phyloP scores from a whole-genome alignment of 257 asterid genomes.

The Marsdenia floribunda region DNA sequence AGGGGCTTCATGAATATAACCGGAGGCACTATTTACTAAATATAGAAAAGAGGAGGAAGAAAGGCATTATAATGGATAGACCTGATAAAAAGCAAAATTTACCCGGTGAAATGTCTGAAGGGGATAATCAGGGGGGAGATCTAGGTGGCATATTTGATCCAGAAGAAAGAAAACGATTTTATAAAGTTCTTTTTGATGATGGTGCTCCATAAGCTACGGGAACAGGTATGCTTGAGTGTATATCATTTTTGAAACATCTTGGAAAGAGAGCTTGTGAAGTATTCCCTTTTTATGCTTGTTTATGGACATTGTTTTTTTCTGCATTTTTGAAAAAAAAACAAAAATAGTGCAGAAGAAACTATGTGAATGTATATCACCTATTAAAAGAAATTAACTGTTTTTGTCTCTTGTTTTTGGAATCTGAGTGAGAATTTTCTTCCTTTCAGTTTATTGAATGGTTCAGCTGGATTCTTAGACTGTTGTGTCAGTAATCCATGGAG shows the following conservation, averaged over 20 bases:
- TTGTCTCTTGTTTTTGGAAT: not conserved
- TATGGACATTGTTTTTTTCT: not conserved
- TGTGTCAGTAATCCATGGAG: not conserved
- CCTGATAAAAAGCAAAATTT: conserved; percentile 27
- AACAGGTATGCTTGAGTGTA: not conserved
- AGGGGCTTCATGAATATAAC: conserved; percentile 79
- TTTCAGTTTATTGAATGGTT: not conserved
- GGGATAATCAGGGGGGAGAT: conserved; percentile 48
- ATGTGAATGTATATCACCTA: not conserved
- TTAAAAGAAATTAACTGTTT: not conserved
- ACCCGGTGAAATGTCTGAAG: conserved; percentile 20
- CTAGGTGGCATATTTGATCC: conserved; percentile 80
- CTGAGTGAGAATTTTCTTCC: not conserved
- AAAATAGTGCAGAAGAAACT: not conserved
- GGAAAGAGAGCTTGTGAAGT: not conserved
- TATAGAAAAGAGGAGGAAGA: conserved; percentile 64
- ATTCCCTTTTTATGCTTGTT: not conserved
- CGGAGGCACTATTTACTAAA: conserved; percentile 59
- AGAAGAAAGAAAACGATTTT: conserved; percentile 79
- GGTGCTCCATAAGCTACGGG: conserved; percentile 30
- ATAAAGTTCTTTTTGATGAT: conserved; percentile 66
- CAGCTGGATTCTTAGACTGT: not conserved
- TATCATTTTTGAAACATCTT: not conserved
- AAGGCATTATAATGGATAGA: conserved; percentile 37
- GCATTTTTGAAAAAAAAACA: not conserved